phyloP scores from a whole-genome alignment of 1,284 basidiomycete species.

The Ceratobasidium sp. region DNA sequence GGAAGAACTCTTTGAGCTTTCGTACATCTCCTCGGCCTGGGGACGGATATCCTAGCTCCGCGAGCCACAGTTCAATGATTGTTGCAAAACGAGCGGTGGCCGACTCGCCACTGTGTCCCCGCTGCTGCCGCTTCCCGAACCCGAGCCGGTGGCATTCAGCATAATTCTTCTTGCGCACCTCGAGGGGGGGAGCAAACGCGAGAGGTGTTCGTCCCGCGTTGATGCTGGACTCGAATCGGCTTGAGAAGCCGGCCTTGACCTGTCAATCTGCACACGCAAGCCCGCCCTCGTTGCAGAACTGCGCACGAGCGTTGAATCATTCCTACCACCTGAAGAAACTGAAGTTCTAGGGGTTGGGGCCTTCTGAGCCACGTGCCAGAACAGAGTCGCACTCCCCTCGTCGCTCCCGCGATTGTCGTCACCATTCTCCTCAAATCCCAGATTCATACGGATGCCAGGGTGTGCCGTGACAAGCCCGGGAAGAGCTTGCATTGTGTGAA shows the following conservation, averaged over 20 bases:
- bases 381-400: constrained; percentile 45
- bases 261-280: constrained; percentile 25
- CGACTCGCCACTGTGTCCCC: constrained; percentile 22
- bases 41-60: constrained; percentile 89
- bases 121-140: constrained; percentile 35
- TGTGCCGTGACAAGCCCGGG: no score
- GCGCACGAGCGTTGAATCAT: constrained; percentile 18
- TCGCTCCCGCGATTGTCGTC: constrained; percentile 41
- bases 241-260: constrained; percentile 16
- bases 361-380: constrained; percentile 43
- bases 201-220: constrained; percentile 27
- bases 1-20: constrained; percentile 97
- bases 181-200: constrained; percentile 25
- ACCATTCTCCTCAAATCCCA: constrained; percentile 42
- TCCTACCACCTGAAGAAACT: constrained; percentile 10
- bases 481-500: no score
- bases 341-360: constrained; percentile 22
- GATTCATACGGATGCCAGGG: no score
- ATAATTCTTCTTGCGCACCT: constrained; percentile 34
- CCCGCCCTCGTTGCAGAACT: constrained; percentile 26
- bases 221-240: constrained; percentile 28
- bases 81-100: constrained; percentile 19
- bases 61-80: constrained; percentile 9
- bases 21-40: constrained; percentile 92
- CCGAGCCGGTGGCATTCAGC: constrained; percentile 10